Conservation (phyloP, 352 stramenopile genomes). For the Pythium vanterpoolii region DNA sequence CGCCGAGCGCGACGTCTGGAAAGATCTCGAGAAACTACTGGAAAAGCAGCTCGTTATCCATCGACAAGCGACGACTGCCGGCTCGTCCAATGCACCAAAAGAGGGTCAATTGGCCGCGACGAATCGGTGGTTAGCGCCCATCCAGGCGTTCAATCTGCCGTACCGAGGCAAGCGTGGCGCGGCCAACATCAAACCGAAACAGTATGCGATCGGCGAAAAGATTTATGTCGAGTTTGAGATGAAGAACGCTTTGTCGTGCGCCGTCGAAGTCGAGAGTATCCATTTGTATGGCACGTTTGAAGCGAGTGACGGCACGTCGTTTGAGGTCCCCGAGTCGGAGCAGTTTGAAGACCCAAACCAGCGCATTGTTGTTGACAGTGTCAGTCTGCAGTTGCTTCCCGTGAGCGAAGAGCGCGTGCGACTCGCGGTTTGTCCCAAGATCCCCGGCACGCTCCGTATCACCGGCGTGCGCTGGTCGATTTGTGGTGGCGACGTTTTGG, state of each 20-base stretch:
- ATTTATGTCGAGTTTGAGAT: constrained; percentile 88
- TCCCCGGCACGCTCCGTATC: constrained; percentile 56
- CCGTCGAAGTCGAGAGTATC: constrained; percentile 77
- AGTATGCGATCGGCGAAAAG: constrained; percentile 67
- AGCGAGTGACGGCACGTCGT: constrained; percentile 4
- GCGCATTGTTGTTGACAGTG: constrained; percentile 54
- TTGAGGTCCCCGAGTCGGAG: constrained; percentile 46
- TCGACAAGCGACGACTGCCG: constrained; percentile 34
- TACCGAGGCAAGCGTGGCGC: constrained; percentile 54
- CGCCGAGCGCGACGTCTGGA: constrained; percentile 54
- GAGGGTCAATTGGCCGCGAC: neutral
- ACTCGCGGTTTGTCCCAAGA: constrained; percentile 56
- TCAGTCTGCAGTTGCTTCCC: constrained; percentile 74
- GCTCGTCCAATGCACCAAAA: neutral
- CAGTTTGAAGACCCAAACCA: constrained; percentile 14
- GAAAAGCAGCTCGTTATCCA: constrained; percentile 68
- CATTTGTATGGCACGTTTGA: constrained; percentile 81
- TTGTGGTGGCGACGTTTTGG: constrained; percentile 74
- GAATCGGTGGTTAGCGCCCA: constrained; percentile 46
- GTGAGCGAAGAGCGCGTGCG: constrained; percentile 75
- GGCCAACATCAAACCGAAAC: constrained; percentile 35
- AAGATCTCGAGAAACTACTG: constrained; percentile 45
- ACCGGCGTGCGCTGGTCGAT: constrained; percentile 81
- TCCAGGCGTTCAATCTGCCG: constrained; percentile 44
- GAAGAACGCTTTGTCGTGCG: constrained; percentile 83